These are phyloP conservation scores for Coelastrella sp. DNA, from an alignment of 139 green algal species.

Conservation along the genomic window DNA sequence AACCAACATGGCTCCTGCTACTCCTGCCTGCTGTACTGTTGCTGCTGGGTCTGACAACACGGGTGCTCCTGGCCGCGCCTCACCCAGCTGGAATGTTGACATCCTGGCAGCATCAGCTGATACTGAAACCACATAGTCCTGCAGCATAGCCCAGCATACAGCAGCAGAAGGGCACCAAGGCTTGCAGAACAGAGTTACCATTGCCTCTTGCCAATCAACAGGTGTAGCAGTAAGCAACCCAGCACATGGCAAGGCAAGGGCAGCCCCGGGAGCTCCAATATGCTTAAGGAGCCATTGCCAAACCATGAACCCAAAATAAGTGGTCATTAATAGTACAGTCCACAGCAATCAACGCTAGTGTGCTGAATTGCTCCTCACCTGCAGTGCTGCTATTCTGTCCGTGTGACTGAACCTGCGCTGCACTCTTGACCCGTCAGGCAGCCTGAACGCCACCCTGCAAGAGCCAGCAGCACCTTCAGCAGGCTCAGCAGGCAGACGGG, in stretches of 20 bases:
- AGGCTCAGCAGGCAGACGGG: conserved; percentile 67
- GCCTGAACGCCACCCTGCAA: conserved; percentile 64
- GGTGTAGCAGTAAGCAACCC: too few species aligned
- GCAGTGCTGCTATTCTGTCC: conserved; percentile 54
- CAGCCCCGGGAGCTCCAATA: neutral
- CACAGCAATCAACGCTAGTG: neutral
- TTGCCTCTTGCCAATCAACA: too few species aligned
- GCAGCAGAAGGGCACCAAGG: neutral
- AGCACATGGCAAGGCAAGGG: too few species aligned
- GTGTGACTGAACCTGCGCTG: conserved; percentile 71
- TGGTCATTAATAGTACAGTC: too few species aligned
- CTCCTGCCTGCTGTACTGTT: conserved; percentile 44
- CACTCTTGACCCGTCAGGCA: conserved; percentile 71
- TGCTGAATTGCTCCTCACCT: conserved; percentile 21
- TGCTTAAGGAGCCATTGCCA: neutral
- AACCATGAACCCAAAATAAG: too few species aligned
- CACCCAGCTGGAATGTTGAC: conserved; percentile 15
- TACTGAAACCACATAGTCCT: conserved; percentile 21
- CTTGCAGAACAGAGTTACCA: too few species aligned
- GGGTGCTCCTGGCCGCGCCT: conserved; percentile 39
- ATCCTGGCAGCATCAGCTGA: conserved; percentile 1
- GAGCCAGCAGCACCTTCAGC: conserved; percentile 51
- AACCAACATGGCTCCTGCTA: conserved; percentile 54
- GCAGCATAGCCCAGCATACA: neutral
- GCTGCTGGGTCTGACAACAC: conserved; percentile 33